Conservation (phyloP, 2,329 filamentous ascomycete species). For the Pseudogymnoascus sp. region DNA sequence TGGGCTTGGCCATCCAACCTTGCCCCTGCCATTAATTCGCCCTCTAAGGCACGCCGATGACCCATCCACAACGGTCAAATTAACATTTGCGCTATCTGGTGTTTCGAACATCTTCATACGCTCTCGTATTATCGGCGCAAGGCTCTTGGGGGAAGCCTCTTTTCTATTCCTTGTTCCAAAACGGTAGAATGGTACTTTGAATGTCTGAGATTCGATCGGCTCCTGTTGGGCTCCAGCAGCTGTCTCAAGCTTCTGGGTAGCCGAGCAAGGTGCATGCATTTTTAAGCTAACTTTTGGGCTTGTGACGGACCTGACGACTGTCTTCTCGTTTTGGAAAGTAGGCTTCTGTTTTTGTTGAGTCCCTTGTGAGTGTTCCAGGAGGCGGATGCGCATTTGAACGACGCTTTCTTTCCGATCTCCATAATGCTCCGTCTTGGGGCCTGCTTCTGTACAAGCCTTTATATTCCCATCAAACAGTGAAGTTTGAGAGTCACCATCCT, state of each 20-base stretch:
- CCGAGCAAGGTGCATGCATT: neutral
- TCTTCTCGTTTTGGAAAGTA: neutral
- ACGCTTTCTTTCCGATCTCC: neutral
- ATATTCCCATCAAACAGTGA: neutral
- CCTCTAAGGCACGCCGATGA: neutral
- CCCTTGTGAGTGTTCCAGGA: neutral
- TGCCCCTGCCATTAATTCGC: neutral
- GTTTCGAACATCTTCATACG: neutral
- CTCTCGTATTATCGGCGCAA: neutral
- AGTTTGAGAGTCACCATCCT: neutral
- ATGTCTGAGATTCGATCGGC: neutral
- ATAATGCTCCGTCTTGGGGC: neutral
- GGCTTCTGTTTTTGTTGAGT: neutral
- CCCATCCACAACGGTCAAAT: neutral
- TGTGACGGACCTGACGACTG: neutral
- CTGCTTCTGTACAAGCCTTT: neutral
- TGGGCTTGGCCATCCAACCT: neutral
- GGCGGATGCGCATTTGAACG: neutral
- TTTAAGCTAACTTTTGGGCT: neutral
- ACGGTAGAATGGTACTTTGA: neutral
- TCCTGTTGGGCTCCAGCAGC: neutral
- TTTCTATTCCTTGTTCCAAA: neutral
- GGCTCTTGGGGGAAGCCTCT: neutral
- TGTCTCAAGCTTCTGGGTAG: neutral
- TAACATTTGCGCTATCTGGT: neutral